These are phyloP conservation scores for Camillea tinctor DNA, from an alignment of 2,329 filamentous ascomycete species.

Conservation along the genomic window DNA sequence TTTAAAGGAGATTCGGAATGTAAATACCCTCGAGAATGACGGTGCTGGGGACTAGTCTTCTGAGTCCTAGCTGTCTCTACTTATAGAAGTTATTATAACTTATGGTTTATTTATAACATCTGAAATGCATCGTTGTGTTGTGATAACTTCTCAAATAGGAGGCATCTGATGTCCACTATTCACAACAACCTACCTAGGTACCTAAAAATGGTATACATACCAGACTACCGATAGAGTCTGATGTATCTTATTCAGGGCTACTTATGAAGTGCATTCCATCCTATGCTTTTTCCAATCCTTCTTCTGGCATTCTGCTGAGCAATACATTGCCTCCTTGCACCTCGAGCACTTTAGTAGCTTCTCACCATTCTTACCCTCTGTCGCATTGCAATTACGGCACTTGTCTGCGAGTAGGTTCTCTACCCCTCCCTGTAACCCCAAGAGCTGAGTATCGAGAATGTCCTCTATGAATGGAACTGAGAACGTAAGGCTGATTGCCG, in stretches of 20 bases:
- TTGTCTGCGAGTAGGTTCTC: conserved; percentile 18
- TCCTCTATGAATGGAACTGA: conserved; percentile 44
- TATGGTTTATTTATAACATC: not conserved
- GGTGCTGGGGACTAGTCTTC: not conserved
- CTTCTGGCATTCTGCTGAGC: conserved; percentile 52
- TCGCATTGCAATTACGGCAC: conserved; percentile 38
- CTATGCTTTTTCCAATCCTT: conserved; percentile 54
- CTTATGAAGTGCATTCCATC: conserved; percentile 35
- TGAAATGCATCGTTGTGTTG: not conserved
- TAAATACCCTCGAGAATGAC: not conserved
- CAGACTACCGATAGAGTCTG: not conserved
- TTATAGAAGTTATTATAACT: not conserved
- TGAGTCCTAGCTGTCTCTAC: not conserved
- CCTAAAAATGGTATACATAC: not conserved
- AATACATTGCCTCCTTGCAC: conserved; percentile 49
- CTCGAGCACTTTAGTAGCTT: conserved; percentile 43
- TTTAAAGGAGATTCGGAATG: not conserved
- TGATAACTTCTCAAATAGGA: not conserved
- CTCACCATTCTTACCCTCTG: conserved; percentile 27
- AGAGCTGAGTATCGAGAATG: conserved; percentile 27
- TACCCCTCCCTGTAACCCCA: not conserved
- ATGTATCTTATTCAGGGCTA: not conserved
- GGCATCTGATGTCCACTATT: not conserved
- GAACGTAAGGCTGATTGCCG: conserved; percentile 58
- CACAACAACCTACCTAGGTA: not conserved